Base-by-base conservation (phyloP, 306 rosid species). In the Albizia julibrissin region DNA sequence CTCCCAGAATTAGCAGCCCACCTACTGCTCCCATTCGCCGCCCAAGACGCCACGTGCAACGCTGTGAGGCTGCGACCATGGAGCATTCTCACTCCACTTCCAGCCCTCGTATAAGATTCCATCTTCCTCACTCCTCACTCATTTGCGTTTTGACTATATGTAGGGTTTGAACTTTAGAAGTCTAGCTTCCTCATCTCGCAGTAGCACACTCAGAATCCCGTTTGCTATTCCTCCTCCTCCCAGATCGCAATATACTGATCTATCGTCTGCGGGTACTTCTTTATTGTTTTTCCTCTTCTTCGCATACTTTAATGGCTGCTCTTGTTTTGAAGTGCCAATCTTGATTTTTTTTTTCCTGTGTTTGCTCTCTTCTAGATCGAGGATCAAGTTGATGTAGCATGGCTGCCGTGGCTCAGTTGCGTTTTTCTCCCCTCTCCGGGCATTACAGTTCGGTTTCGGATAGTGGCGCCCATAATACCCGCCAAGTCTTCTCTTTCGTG, bases 401-500 rank as follows among this genome's bases (percentile, higher is more conserved):
- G 91, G 83, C 89, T n/a, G 74, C 87, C 72, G 59, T 87, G 46
- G 87, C 90, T 39, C 91, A 86, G 76, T 83, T 91, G 65, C 88
- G 91, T 75, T 85, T 52, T 79, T 81, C 94, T 14, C 74, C 84
- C 44, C 77, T 82, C 11, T 37, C 87, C 16, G 72, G 77, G 2
- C 61, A 87, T n/a, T 69, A 81, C 74, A 75, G 46, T 5, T 3
- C 27, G 44, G 33, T 31, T 59, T 54, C 85, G 15, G 54, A 24
- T 21, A 3, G 34, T 29, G 84, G 15, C 52, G 24, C 31, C 15
- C n/a, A 76, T 52, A 16, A 16, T 22, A 67, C 76, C 27, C 72
- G 40, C 29, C 7, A 76, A 8, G 22, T 87, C 1, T 24, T 84
- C 5, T 69, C 89, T 5, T 86, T 86, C 61, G 80, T 88, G 2